A percentile compares a stretch with the other conserved stretches of the same genome.
Evolutionary conservation across 2,329 filamentous ascomycete species (phyloP).

Genomic region (Ascochyta lentis): DNA sequence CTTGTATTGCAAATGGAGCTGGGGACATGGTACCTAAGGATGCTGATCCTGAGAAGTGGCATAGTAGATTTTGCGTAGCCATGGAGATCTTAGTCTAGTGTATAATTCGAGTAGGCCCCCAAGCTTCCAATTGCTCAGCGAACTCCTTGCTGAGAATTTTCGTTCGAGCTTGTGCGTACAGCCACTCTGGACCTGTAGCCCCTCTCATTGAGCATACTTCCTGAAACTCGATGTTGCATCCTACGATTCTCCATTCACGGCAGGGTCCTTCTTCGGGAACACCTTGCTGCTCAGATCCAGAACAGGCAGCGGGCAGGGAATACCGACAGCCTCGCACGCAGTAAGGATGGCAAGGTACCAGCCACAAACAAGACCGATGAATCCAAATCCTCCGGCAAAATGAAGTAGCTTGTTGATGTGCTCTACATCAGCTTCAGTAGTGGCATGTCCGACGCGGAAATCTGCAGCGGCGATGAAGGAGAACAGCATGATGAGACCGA

Average conservation of each 20-base stretch:
- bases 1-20: conserved; percentile 8
- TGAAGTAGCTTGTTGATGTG: conserved; percentile 23
- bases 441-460: conserved; percentile 19
- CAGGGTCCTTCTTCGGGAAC: conserved; percentile 18
- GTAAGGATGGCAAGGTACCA: conserved; percentile 31
- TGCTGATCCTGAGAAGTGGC: conserved; percentile 5
- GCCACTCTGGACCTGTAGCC: too few species aligned
- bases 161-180: too few species aligned
- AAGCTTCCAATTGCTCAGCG: too few species aligned
- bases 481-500: conserved; percentile 27
- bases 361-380: conserved; percentile 23
- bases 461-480: conserved; percentile 29
- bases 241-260: not conserved
- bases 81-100: conserved; percentile 9
- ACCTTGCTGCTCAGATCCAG: conserved; percentile 29
- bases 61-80: conserved; percentile 7
- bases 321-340: conserved; percentile 27
- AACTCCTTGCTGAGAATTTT: too few species aligned
- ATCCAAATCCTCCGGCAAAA: conserved; percentile 26
- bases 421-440: conserved; percentile 21
- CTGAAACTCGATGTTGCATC: too few species aligned
- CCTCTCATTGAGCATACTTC: too few species aligned
- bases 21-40: conserved; percentile 1
- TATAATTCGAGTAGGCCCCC: too few species aligned
- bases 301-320: conserved; percentile 28